Conservation (phyloP, 371 early-diverging fungal species). For the Mortierella sp. region DNA sequence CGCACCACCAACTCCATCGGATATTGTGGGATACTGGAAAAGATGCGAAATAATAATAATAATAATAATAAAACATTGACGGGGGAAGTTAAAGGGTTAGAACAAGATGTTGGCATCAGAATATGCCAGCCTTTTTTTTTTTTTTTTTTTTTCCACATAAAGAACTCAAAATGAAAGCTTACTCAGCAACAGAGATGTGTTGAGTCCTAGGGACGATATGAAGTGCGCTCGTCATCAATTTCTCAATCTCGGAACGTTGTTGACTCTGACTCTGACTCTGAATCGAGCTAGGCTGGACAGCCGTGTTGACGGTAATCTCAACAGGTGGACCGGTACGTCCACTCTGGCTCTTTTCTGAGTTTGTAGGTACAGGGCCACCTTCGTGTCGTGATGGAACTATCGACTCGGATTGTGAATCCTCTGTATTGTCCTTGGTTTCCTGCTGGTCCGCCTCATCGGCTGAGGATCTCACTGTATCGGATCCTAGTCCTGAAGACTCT, state of each 20-base stretch:
- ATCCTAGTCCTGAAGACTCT: too few relatives aligned
- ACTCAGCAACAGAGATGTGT: slow-evolving; percentile 35
- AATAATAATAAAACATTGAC: background rate
- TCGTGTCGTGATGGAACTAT: too few relatives aligned
- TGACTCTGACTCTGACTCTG: slow-evolving; percentile 33
- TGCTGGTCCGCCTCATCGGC: too few relatives aligned
- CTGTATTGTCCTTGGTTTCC: too few relatives aligned
- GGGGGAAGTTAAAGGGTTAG: background rate
- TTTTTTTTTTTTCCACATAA: background rate
- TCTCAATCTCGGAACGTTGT: slow-evolving; percentile 44
- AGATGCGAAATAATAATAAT: background rate
- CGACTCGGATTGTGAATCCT: too few relatives aligned
- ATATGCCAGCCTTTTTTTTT: background rate
- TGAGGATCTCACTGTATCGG: too few relatives aligned
- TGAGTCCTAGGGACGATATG: slow-evolving; percentile 40
- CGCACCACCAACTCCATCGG: slow-evolving; percentile 49
- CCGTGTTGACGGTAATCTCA: too few relatives aligned
- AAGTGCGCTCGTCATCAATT: slow-evolving; percentile 47
- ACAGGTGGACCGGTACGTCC: too few relatives aligned
- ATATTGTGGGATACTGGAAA: slow-evolving; percentile 40
- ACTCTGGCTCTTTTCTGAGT: too few relatives aligned
- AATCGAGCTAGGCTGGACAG: slow-evolving; percentile 1
- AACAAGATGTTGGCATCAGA: background rate
- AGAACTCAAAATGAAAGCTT: background rate
- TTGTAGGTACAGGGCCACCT: too few relatives aligned